Conservation (phyloP, 148 eudicot genomes). For the Vaccinium corymbosum region DNA sequence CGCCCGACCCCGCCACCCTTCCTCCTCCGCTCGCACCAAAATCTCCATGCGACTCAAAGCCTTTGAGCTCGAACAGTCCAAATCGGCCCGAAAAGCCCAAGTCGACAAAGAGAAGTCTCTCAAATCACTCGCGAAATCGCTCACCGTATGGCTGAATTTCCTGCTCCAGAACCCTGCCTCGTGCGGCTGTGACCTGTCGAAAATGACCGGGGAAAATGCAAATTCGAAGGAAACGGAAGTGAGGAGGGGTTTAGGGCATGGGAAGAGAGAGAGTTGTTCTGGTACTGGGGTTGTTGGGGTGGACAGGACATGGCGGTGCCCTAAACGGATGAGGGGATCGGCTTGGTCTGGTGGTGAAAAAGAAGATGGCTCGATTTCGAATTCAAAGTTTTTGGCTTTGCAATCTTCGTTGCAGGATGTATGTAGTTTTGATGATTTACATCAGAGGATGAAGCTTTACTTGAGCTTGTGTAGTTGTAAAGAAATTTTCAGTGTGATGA, state of each 20-base stretch:
- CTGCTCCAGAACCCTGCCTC: slow-evolving; percentile 71
- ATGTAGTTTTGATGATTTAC: slow-evolving; percentile 91
- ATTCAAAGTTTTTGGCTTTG: slow-evolving; percentile 38
- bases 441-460: slow-evolving; percentile 70
- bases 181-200: slow-evolving; percentile 47
- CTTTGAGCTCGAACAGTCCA: slow-evolving; percentile 67
- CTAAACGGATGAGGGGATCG: slow-evolving; percentile 62
- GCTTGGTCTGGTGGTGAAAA: slow-evolving; percentile 28
- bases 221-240: background rate
- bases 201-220: slow-evolving; percentile 20
- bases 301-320: slow-evolving; percentile 52
- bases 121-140: slow-evolving; percentile 61
- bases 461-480: slow-evolving; percentile 65
- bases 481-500: slow-evolving; percentile 69
- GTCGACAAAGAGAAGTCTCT: slow-evolving; percentile 56
- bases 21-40: slow-evolving; percentile 23
- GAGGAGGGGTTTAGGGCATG: slow-evolving; percentile 20
- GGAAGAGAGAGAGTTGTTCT: slow-evolving; percentile 55
- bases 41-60: slow-evolving; percentile 46
- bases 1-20: slow-evolving; percentile 20
- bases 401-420: slow-evolving; percentile 61
- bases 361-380: slow-evolving; percentile 19
- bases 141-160: slow-evolving; percentile 87
- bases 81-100: slow-evolving; percentile 61
- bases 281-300: slow-evolving; percentile 33